These are phyloP conservation scores for Microascus cirrosus DNA, from an alignment of 2,329 filamentous ascomycete genomes.

Conservation along the genomic window DNA sequence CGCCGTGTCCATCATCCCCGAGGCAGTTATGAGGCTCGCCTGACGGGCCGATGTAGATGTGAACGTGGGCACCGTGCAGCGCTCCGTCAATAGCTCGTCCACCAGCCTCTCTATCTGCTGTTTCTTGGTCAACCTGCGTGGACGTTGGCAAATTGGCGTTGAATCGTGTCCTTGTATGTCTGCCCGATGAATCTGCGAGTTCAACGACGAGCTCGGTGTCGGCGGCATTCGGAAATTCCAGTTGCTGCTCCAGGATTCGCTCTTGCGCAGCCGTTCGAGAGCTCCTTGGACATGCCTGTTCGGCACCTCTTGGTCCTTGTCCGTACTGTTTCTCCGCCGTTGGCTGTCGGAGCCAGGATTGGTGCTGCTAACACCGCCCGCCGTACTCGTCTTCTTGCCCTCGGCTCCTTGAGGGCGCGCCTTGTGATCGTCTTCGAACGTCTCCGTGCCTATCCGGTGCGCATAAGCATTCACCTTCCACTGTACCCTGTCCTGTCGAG, in stretches of 20 bases:
- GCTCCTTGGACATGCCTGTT: not conserved
- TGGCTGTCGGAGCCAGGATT: conserved; percentile 41
- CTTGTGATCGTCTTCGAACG: not conserved
- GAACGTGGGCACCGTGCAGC: not conserved
- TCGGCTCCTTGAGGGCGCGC: not conserved
- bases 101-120: not conserved
- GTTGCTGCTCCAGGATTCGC: not conserved
- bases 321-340: not conserved
- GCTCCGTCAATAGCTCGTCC: not conserved
- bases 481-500: not conserved
- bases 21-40: not conserved
- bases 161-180: not conserved
- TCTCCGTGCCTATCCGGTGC: not conserved
- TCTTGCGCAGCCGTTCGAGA: not conserved
- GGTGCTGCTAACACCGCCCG: conserved; percentile 42
- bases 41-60: not conserved
- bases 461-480: not conserved
- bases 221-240: not conserved
- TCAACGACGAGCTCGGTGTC: not conserved
- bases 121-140: not conserved
- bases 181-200: not conserved
- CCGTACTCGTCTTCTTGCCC: not conserved
- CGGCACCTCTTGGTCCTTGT: conserved; percentile 1
- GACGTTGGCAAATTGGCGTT: not conserved
- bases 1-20: not conserved